phyloP scores from a whole-genome alignment of 495 filamentous ascomycete species.

The Halenospora varia region DNA sequence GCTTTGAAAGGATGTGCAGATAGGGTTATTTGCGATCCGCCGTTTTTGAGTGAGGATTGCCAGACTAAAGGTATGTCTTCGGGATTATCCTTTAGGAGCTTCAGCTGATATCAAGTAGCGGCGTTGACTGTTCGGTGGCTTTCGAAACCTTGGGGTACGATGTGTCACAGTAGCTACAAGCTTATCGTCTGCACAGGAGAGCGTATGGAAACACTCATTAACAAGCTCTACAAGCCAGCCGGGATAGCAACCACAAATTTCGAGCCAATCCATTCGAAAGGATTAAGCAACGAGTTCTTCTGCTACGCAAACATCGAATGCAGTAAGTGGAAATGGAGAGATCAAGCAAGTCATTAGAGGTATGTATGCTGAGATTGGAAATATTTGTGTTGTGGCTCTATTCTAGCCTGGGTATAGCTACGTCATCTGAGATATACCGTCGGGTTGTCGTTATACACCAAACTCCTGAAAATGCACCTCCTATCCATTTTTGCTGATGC shows the following conservation, averaged over 20 bases:
- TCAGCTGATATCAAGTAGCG: slow-evolving; percentile 33
- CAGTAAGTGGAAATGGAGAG: slow-evolving; percentile 45
- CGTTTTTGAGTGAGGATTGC: slow-evolving; percentile 74
- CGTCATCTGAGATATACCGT: not conserved
- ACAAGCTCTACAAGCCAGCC: slow-evolving; percentile 44
- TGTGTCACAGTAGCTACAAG: not conserved
- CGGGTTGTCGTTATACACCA: not conserved
- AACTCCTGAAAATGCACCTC: slow-evolving; percentile 15
- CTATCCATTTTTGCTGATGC: not conserved
- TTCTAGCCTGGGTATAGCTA: slow-evolving; percentile 1
- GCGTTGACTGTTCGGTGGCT: slow-evolving; percentile 73
- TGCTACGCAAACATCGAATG: slow-evolving; percentile 74
- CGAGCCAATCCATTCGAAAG: slow-evolving; percentile 60
- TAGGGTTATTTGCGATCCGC: slow-evolving; percentile 69
- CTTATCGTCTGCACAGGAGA: slow-evolving; percentile 73
- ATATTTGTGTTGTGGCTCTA: not conserved
- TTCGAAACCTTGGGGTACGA: slow-evolving; percentile 35
- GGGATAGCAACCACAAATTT: slow-evolving; percentile 53
- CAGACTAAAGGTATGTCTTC: slow-evolving; percentile 71
- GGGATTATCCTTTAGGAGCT: too few species aligned
- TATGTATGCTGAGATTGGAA: slow-evolving; percentile 4
- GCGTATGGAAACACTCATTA: slow-evolving; percentile 52
- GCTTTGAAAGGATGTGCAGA: slow-evolving; percentile 61
- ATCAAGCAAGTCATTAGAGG: not conserved
- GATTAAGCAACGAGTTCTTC: slow-evolving; percentile 72